Conservation (phyloP, 1,139 yeast genomes). For the Spathaspora sp. region DNA sequence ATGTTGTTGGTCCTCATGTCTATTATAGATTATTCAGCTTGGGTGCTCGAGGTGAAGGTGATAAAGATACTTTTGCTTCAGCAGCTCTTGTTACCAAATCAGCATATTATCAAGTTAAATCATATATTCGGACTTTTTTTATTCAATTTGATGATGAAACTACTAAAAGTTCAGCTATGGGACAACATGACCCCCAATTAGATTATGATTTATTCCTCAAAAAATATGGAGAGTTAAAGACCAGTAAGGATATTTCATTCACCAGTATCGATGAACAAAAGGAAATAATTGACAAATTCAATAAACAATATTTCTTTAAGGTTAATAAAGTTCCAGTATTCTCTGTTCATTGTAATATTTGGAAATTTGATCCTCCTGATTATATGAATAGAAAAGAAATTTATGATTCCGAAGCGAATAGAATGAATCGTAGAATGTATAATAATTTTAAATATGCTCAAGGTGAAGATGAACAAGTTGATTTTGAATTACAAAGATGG, state of each 20-base stretch:
- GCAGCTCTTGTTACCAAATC: slow-evolving; percentile 51
- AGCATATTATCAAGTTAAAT: slow-evolving; percentile 50
- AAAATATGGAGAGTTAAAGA: slow-evolving; percentile 6
- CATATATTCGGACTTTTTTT: slow-evolving; percentile 29
- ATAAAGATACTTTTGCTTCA: slow-evolving; percentile 60
- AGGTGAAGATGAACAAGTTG: slow-evolving; percentile 11
- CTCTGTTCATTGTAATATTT: slow-evolving; percentile 36
- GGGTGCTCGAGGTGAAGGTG: slow-evolving; percentile 65
- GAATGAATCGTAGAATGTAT: slow-evolving; percentile 2
- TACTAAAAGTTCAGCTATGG: slow-evolving; percentile 38
- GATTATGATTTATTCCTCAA: slow-evolving; percentile 22
- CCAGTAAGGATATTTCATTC: not conserved
- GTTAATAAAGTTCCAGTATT: slow-evolving; percentile 21
- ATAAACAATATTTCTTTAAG: slow-evolving; percentile 14
- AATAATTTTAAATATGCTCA: slow-evolving; percentile 1
- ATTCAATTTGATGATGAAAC: slow-evolving; percentile 20
- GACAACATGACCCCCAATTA: slow-evolving; percentile 31
- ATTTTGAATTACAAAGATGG: slow-evolving; percentile 31
- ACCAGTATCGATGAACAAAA: slow-evolving; percentile 17
- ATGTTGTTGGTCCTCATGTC: slow-evolving; percentile 54
- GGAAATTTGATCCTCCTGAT: slow-evolving; percentile 33
- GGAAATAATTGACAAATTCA: slow-evolving; percentile 17
- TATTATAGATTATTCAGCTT: slow-evolving; percentile 56
- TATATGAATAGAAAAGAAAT: slow-evolving; percentile 16
- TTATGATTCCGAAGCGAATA: not conserved